A percentile compares a stretch with the other conserved stretches of the same genome.
phyloP scores from a whole-genome alignment of 1,284 basidiomycete species.

The Cryptococcus sp. region DNA sequence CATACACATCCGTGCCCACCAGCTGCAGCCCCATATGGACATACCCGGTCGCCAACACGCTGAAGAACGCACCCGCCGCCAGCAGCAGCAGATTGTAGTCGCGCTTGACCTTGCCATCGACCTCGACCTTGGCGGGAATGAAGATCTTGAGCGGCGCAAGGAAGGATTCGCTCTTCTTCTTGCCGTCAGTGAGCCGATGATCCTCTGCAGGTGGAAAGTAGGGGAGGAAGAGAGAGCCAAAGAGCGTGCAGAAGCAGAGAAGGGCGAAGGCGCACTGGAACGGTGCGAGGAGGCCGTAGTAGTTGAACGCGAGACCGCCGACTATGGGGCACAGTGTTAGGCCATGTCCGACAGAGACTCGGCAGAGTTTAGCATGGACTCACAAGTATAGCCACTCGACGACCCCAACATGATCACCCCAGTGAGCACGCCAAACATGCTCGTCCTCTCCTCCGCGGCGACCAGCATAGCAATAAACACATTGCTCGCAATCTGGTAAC shows the following conservation, averaged over 20 bases:
- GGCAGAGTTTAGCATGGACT: constrained; percentile 6
- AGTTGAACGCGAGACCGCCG: constrained; percentile 36
- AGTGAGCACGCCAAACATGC: constrained; percentile 40
- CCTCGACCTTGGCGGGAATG: constrained; percentile 21
- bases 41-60: constrained; percentile 45
- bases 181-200: neutral
- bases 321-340: constrained; percentile 12
- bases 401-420: constrained; percentile 43
- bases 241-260: constrained; percentile 41
- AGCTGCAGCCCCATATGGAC: constrained; percentile 45
- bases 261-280: constrained; percentile 43
- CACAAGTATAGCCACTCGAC: constrained; percentile 26
- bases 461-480: constrained; percentile 34
- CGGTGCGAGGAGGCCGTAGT: constrained; percentile 35
- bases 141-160: constrained; percentile 44
- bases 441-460: constrained; percentile 34
- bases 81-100: constrained; percentile 43
- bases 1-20: constrained; percentile 39
- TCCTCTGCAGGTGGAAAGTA: constrained; percentile 34
- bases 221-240: constrained; percentile 44
- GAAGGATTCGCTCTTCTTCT: constrained; percentile 26
- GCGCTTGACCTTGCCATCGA: constrained; percentile 8
- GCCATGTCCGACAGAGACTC: neutral
- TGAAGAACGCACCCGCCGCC: constrained; percentile 40
- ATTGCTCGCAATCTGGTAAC: constrained; percentile 43